Evolutionary conservation across 306 rosid species (phyloP).

Genomic region (Vigna reflexopilosa): DNA sequence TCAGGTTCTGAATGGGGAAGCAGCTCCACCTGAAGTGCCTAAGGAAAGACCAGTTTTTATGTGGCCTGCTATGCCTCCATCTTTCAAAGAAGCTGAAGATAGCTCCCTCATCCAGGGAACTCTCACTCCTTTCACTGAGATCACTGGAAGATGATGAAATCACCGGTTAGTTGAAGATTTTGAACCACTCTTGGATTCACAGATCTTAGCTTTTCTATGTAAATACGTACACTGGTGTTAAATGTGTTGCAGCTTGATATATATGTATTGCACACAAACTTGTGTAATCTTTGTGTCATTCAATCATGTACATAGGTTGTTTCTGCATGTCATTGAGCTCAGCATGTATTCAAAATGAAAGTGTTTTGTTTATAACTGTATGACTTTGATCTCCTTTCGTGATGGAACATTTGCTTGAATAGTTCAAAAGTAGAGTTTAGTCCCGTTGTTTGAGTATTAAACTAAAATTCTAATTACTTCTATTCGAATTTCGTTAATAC

Average conservation of each 20-base stretch:
- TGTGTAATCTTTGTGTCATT: not conserved
- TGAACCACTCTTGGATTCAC: not conserved
- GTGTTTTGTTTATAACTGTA: not conserved
- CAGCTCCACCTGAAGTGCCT: conserved; percentile 58
- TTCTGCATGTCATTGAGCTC: not conserved
- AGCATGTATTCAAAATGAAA: not conserved
- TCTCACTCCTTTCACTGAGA: conserved; percentile 47
- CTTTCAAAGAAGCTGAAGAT: conserved; percentile 47
- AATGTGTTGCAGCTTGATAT: not conserved
- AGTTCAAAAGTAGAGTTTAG: not conserved
- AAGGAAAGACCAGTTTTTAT: conserved; percentile 66
- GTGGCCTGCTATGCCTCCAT: conserved; percentile 75
- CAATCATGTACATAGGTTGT: not conserved
- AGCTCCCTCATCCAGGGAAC: conserved; percentile 19
- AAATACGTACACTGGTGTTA: not conserved
- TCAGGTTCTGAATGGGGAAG: conserved; percentile 68
- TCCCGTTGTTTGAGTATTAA: not conserved
- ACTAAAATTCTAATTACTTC: not conserved
- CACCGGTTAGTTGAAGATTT: not conserved
- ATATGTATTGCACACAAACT: not conserved
- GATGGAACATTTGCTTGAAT: not conserved
- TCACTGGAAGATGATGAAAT: conserved; percentile 58
- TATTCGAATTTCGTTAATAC: not conserved
- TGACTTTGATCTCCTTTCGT: not conserved
- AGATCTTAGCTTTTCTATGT: conserved; percentile 1